phyloP scores from a whole-genome alignment of 768 basidiomycete species.

The Lactarius tabidus region DNA sequence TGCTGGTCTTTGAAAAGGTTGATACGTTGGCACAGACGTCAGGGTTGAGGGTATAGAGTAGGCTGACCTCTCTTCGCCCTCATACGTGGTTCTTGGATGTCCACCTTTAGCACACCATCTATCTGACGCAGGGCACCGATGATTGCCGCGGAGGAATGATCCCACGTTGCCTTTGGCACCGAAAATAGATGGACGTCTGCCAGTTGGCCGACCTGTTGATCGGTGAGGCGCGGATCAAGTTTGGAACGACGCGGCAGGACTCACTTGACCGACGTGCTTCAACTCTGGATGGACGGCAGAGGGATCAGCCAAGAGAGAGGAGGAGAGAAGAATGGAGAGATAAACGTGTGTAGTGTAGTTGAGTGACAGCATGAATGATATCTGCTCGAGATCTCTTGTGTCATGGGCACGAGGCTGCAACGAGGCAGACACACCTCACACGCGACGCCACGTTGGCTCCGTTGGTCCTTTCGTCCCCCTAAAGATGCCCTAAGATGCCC shows the following conservation, averaged over 20 bases:
- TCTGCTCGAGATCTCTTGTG: not conserved
- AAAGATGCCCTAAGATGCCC: no score
- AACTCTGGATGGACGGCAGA: constrained; percentile 17
- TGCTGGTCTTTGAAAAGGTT: constrained; percentile 7
- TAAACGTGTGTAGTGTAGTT: constrained; percentile 23
- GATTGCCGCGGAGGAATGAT: constrained; percentile 9
- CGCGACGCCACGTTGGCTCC: constrained; percentile 1
- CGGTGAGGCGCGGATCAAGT: constrained; percentile 12
- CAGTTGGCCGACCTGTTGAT: constrained; percentile 19
- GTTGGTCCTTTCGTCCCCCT: not conserved
- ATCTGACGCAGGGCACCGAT: constrained; percentile 9
- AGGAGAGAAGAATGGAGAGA: constrained; percentile 22
- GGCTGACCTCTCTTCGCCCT: constrained; percentile 22
- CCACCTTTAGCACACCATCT: constrained; percentile 24
- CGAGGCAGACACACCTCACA: constrained; percentile 15
- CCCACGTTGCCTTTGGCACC: constrained; percentile 20
- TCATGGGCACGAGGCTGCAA: constrained; percentile 14
- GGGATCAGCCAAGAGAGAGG: constrained; percentile 17
- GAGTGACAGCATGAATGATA: constrained; percentile 7
- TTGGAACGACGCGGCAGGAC: constrained; percentile 3
- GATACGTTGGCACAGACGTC: not conserved
- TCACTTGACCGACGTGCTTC: constrained; percentile 20
- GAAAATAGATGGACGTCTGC: constrained; percentile 22
- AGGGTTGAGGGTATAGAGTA: not conserved
- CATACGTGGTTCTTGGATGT: constrained; percentile 22